These are phyloP conservation scores for Trametes pubescens DNA, from an alignment of 1,284 basidiomycete genomes.

Conservation along the genomic window DNA sequence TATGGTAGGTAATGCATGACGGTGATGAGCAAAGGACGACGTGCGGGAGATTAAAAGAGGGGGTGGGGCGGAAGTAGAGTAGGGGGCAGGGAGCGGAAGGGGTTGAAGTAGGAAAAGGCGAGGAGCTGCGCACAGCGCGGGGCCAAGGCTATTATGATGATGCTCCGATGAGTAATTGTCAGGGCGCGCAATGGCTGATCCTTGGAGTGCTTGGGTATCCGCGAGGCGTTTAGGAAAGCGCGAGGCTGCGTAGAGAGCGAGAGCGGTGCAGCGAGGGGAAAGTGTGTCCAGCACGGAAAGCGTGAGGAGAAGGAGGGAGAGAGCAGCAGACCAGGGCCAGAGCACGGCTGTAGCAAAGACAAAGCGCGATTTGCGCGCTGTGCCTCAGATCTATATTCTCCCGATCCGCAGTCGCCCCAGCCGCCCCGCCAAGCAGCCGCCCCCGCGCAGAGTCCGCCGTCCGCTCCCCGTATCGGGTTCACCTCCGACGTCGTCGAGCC, in stretches of 20 bases:
- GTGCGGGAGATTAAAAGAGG: conserved; percentile 9
- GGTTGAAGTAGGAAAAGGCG: conserved; percentile 24
- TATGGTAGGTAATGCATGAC: conserved; percentile 35
- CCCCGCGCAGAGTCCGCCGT: neutral
- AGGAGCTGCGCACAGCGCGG: conserved; percentile 34
- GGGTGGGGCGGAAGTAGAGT: conserved; percentile 13
- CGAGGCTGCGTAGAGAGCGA: neutral
- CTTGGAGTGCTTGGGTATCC: conserved; percentile 11
- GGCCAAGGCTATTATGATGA: conserved; percentile 31
- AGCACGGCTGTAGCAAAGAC: neutral
- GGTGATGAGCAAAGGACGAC: conserved; percentile 14
- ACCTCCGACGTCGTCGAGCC: neutral
- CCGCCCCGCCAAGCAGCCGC: neutral
- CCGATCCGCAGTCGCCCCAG: neutral
- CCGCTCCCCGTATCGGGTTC: neutral
- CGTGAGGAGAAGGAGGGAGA: conserved; percentile 7
- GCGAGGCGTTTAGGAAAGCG: neutral
- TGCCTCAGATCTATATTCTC: neutral
- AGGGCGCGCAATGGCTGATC: conserved; percentile 3
- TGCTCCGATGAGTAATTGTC: conserved; percentile 28
- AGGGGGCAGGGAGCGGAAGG: conserved; percentile 21
- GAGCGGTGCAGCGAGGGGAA: conserved; percentile 11
- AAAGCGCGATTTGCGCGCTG: neutral
- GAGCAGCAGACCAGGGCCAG: conserved; percentile 7
- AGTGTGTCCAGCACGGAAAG: conserved; percentile 24